Evolutionary conservation across 129 eudicot species (phyloP).

Genomic region (Pulicaria dysenterica): DNA sequence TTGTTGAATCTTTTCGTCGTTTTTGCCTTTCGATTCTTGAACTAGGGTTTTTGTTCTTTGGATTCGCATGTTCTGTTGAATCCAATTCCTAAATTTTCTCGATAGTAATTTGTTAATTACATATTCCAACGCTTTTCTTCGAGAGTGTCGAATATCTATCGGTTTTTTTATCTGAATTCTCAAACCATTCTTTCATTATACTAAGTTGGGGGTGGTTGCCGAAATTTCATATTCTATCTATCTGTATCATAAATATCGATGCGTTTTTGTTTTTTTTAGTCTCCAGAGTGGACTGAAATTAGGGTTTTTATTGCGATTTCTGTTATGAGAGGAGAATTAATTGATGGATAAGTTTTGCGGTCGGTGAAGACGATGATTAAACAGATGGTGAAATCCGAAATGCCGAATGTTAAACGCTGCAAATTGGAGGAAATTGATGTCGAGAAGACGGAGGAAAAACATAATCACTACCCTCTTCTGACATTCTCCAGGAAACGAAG

Average conservation of each 20-base stretch:
- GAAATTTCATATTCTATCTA: constrained; percentile 7
- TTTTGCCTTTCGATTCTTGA: constrained; percentile 18
- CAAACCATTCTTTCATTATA: background rate
- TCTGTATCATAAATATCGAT: background rate
- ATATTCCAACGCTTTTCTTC: constrained; percentile 8
- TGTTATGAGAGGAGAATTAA: background rate
- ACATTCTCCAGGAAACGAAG: constrained; percentile 33
- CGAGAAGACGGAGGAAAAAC: constrained; percentile 29
- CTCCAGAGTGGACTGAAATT: constrained; percentile 4
- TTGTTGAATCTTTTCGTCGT: constrained; percentile 6
- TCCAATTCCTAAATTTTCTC: constrained; percentile 3
- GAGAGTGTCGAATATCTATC: background rate
- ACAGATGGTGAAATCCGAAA: constrained; percentile 39
- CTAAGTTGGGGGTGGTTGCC: background rate
- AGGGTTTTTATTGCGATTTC: constrained; percentile 34
- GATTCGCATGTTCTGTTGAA: constrained; percentile 7
- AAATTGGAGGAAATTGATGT: constrained; percentile 33
- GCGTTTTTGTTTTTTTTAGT: background rate
- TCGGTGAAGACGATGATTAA: constrained; percentile 51
- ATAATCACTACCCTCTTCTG: constrained; percentile 17
- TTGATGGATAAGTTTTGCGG: constrained; percentile 48
- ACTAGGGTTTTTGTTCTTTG: constrained; percentile 36
- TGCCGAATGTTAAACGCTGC: constrained; percentile 57
- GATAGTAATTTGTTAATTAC: background rate
- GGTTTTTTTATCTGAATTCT: constrained; percentile 10